These are phyloP conservation scores for Geotrichum siamense DNA, from an alignment of 1,139 yeast genomes.

Conservation along the genomic window DNA sequence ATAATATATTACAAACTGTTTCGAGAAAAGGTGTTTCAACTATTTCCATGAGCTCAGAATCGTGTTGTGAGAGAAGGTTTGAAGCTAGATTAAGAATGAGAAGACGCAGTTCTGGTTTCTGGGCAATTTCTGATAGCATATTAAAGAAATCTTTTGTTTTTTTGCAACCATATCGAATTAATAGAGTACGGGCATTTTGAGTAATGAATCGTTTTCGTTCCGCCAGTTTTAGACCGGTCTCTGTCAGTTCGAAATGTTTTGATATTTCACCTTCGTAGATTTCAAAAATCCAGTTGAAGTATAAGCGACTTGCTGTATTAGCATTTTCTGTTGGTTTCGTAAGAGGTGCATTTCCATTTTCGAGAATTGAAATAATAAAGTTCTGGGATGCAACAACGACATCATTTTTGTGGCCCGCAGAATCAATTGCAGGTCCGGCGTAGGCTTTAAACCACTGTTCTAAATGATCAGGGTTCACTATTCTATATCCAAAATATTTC, in stretches of 20 bases:
- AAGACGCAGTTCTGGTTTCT: conserved; percentile 11
- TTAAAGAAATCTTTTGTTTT: conserved; percentile 2
- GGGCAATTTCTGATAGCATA: conserved; percentile 5
- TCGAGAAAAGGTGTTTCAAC: conserved; percentile 7
- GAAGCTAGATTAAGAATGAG: conserved; percentile 12
- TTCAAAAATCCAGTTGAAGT: conserved; percentile 21
- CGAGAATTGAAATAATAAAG: conserved; percentile 38
- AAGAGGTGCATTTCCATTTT: conserved; percentile 22
- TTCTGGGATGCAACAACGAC: conserved; percentile 41
- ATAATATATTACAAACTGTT: conserved; percentile 38
- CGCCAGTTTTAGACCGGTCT: conserved; percentile 14
- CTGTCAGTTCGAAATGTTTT: conserved; percentile 15
- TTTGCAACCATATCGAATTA: conserved; percentile 37
- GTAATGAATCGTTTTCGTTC: conserved; percentile 42
- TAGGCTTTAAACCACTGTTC: conserved; percentile 49
- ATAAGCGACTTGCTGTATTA: conserved; percentile 14
- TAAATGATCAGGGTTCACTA: conserved; percentile 39
- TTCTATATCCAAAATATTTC: conserved; percentile 36
- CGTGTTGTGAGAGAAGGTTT: conserved; percentile 2
- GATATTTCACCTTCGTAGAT: conserved; percentile 15
- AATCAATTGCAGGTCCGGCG: conserved; percentile 50
- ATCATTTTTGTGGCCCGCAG: conserved; percentile 44
- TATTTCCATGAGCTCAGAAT: neutral
- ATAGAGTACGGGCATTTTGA: conserved; percentile 39
- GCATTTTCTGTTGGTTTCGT: conserved; percentile 26